A percentile compares a stretch with the other conserved stretches of the same genome.
These are phyloP conservation scores for Vitis amurensis DNA, from an alignment of 164 flowering plant species.

Conservation along the genomic window DNA sequence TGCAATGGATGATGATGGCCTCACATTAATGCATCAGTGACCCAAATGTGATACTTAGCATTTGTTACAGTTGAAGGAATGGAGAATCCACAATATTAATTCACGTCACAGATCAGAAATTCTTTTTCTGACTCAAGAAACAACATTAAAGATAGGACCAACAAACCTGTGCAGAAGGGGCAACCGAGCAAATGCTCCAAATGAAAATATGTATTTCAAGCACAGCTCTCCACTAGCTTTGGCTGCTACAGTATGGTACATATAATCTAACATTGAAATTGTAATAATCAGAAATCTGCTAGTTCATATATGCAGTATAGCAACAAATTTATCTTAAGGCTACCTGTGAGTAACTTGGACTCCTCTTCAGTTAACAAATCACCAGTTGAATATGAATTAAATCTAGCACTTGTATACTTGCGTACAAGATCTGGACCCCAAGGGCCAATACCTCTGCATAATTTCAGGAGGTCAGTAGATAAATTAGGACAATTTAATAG, in stretches of 20 bases:
- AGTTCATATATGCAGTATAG: neutral
- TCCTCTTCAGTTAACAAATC: slow-evolving; percentile 54
- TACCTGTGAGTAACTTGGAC: slow-evolving; percentile 74
- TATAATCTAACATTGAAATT: slow-evolving; percentile 55
- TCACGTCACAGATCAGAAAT: neutral
- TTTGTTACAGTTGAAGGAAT: too few species aligned
- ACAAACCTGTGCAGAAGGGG: slow-evolving; percentile 78
- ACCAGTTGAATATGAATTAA: slow-evolving; percentile 58
- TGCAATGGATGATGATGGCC: too few species aligned
- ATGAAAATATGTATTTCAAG: slow-evolving; percentile 84
- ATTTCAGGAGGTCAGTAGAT: neutral
- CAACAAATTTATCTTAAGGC: neutral
- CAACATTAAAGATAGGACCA: neutral
- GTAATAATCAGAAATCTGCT: slow-evolving; percentile 13
- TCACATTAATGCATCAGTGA: too few species aligned
- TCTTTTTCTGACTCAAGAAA: neutral
- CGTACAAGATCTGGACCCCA: slow-evolving; percentile 84
- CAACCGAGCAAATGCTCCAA: slow-evolving; percentile 88
- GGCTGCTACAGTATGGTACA: slow-evolving; percentile 87
- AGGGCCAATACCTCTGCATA: slow-evolving; percentile 90
- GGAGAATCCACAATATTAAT: neutral
- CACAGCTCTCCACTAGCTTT: slow-evolving; percentile 97
- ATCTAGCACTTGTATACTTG: slow-evolving; percentile 68
- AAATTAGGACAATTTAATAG: neutral
- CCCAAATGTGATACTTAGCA: too few species aligned